Percentiles rank a stretch among this genome's conserved stretches.
Evolutionary conservation across 768 basidiomycete genomes (phyloP).

Genomic region (Lentinula sp.): DNA sequence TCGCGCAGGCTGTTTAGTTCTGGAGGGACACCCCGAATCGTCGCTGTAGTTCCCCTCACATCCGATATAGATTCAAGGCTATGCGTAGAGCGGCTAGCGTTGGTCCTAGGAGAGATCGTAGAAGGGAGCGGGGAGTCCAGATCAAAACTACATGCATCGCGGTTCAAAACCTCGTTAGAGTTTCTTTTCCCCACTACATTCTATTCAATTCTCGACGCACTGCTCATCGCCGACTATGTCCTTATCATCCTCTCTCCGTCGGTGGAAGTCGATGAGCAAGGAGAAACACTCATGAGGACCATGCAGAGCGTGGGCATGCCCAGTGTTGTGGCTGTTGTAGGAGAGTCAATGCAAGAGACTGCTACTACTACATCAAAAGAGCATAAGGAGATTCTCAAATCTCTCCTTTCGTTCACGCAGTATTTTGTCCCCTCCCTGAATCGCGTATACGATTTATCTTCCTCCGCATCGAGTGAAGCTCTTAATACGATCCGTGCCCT

Average conservation of each 20-base stretch:
- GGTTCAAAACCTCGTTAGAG: constrained; percentile 88
- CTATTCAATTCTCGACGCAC: constrained; percentile 78
- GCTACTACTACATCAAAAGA: background rate
- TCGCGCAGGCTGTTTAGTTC: constrained; percentile 73
- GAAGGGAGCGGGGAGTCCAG: constrained; percentile 16
- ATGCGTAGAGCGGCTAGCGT: constrained; percentile 52
- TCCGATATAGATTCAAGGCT: constrained; percentile 50
- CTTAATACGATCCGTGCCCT: constrained; percentile 70
- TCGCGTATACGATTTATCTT: constrained; percentile 69
- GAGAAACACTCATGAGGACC: constrained; percentile 81
- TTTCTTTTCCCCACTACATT: constrained; percentile 77
- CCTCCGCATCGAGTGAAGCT: constrained; percentile 44
- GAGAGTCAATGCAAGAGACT: constrained; percentile 26
- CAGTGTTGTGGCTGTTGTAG: constrained; percentile 70
- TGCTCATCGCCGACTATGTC: constrained; percentile 87
- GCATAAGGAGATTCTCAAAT: constrained; percentile 69
- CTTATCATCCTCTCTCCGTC: constrained; percentile 77
- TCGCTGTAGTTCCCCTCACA: constrained; percentile 82
- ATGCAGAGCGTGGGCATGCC: constrained; percentile 91
- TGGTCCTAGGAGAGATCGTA: constrained; percentile 48
- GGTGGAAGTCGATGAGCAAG: constrained; percentile 79
- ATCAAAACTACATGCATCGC: constrained; percentile 59
- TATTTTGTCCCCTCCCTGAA: constrained; percentile 88
- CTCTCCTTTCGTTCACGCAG: constrained; percentile 87
- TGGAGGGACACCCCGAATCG: constrained; percentile 78